Evolutionary conservation across 2,329 filamentous ascomycete species (phyloP).

Genomic region (Alternaria consortialis): DNA sequence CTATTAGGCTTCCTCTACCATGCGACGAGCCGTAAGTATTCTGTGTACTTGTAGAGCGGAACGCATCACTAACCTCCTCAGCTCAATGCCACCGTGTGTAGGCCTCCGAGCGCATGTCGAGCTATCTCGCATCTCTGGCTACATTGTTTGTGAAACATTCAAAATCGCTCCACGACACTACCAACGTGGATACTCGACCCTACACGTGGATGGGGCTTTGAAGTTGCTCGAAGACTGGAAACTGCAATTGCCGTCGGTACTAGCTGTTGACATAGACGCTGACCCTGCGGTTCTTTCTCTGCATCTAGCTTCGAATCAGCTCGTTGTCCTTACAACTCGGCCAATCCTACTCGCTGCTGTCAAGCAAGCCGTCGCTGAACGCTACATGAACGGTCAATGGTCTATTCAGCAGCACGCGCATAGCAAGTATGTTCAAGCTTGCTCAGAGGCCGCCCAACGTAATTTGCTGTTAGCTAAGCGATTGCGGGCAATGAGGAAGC

Average conservation of each 20-base stretch:
- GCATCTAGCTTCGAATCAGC: slow-evolving; percentile 38
- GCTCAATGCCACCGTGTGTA: slow-evolving; percentile 30
- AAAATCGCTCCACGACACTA: slow-evolving; percentile 30
- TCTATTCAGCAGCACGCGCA: slow-evolving; percentile 23
- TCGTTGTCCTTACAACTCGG: slow-evolving; percentile 36
- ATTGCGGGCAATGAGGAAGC: slow-evolving; percentile 19
- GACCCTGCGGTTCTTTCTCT: slow-evolving; percentile 34
- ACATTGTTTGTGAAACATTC: slow-evolving; percentile 40
- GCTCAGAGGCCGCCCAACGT: slow-evolving; percentile 28
- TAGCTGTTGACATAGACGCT: slow-evolving; percentile 20
- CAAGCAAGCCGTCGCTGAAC: slow-evolving; percentile 34
- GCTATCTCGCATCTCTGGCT: slow-evolving; percentile 34
- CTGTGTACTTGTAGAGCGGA: not conserved
- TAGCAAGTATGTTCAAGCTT: slow-evolving; percentile 22
- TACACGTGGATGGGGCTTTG: slow-evolving; percentile 30
- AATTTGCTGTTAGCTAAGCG: slow-evolving; percentile 33
- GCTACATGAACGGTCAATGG: slow-evolving; percentile 22
- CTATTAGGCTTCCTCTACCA: slow-evolving; percentile 36
- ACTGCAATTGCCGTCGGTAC: slow-evolving; percentile 21
- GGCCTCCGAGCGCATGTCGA: slow-evolving; percentile 37
- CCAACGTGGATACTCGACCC: slow-evolving; percentile 11
- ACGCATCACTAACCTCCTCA: slow-evolving; percentile 18
- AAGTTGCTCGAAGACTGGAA: slow-evolving; percentile 34
- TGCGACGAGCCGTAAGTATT: slow-evolving; percentile 30
- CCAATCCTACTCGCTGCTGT: slow-evolving; percentile 35